Evolutionary conservation across 306 rosid species (phyloP).

Genomic region (Comarum palustre): DNA sequence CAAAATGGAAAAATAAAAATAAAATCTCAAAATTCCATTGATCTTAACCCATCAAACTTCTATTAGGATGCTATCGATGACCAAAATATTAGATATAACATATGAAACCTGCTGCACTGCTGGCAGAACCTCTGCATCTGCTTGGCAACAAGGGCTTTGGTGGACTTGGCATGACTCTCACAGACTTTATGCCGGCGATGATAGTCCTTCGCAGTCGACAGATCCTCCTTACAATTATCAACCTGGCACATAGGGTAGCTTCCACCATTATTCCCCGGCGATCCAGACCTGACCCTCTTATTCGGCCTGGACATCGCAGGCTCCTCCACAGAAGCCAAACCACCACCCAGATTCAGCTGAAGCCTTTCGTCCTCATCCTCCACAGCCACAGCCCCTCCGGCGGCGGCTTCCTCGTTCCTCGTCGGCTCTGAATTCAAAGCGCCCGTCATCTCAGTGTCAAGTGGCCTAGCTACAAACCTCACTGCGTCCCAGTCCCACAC

Average conservation of each 20-base stretch:
- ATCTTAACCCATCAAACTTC: neutral
- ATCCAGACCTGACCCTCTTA: conserved; percentile 65
- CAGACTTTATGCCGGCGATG: conserved; percentile 91
- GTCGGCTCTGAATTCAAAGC: conserved; percentile 18
- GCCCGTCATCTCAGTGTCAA: conserved; percentile 13
- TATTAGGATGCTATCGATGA: neutral
- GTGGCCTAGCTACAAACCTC: conserved; percentile 47
- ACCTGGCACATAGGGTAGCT: conserved; percentile 85
- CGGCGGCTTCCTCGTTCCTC: conserved; percentile 9
- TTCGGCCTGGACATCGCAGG: conserved; percentile 29
- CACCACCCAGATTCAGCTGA: conserved; percentile 58
- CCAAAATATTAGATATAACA: neutral
- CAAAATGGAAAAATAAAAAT: neutral
- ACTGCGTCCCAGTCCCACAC: conserved; percentile 79
- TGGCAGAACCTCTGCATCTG: conserved; percentile 91
- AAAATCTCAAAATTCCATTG: no score
- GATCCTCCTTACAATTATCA: conserved; percentile 78
- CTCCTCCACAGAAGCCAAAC: conserved; percentile 31
- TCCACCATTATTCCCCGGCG: conserved; percentile 43
- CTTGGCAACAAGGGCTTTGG: conserved; percentile 54
- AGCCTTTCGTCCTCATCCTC: conserved; percentile 35
- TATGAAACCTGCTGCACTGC: conserved; percentile 83
- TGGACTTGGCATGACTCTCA: conserved; percentile 75
- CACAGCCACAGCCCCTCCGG: neutral
- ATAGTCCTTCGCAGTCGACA: conserved; percentile 74